These are phyloP conservation scores for Pichia sp. DNA, from an alignment of 1,139 yeast species.

Conservation along the genomic window DNA sequence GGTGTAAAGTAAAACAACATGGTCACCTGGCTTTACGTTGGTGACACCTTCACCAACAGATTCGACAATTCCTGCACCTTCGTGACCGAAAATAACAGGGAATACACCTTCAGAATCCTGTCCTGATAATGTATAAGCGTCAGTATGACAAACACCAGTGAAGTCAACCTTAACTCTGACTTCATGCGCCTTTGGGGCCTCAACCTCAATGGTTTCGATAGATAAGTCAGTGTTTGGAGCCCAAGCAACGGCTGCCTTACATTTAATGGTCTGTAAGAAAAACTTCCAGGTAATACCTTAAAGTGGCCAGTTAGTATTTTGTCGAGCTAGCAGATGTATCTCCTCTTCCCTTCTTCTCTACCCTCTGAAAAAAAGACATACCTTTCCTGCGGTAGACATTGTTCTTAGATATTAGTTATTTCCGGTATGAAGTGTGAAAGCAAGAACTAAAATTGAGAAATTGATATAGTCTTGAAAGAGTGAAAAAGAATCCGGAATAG, in stretches of 20 bases:
- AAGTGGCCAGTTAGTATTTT: neutral
- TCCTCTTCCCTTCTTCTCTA: neutral
- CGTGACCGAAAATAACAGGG: constrained; percentile 91
- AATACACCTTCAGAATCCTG: constrained; percentile 95
- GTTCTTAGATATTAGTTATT: neutral
- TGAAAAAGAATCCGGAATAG: neutral
- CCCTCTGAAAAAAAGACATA: constrained; percentile 11
- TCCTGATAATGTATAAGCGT: constrained; percentile 93
- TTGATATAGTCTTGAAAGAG: too few species aligned
- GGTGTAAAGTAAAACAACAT: constrained; percentile 87
- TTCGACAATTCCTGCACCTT: constrained; percentile 95
- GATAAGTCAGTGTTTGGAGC: constrained; percentile 83
- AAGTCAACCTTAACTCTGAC: constrained; percentile 83
- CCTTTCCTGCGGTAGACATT: constrained; percentile 32
- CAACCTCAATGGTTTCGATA: constrained; percentile 84
- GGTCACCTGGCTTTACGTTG: constrained; percentile 82
- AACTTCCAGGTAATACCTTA: too few species aligned
- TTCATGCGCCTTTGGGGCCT: constrained; percentile 94
- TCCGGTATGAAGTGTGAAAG: too few species aligned
- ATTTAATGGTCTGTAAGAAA: constrained; percentile 52
- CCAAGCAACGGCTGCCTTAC: constrained; percentile 98
- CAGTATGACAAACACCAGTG: constrained; percentile 98
- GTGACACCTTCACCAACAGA: constrained; percentile 90
- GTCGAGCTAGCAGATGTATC: neutral
- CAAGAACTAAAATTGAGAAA: too few species aligned